Evolutionary conservation across 148 eudicot species (phyloP), one percentile per base, ranked within the genome.

Genomic region (Nyssa sinensis): DNA sequence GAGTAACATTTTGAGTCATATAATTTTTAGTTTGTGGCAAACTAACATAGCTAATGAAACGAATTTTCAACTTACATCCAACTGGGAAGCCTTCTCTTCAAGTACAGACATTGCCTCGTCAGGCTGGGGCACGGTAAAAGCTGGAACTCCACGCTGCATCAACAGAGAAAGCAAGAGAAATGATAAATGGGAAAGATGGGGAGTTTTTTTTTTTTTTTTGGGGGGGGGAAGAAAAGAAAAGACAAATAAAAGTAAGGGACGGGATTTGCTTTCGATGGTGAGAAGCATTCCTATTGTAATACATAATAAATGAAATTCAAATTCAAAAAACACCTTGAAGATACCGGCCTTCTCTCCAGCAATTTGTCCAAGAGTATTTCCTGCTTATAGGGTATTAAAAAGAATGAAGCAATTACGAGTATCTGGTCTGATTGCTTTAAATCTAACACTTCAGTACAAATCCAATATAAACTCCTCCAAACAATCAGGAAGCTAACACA

Each of bases 261-360:
- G 2, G 8, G 58, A 37, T 13, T 17, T 7, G 21, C 25, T 30
- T 33, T 25, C 23, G 60, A 62, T 17, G n/a, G n/a, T 30, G n/a
- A 31, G 55, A 32, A 32, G 58, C 53, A 67, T 33, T 47, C 28
- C 29, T 44, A 28, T 28, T 62, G 39, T 21, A 72, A 28, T 17
- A 41, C 17, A 72, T 29, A 8, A 21, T 6, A 14, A 59, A 57
- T 41, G 8, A 33, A 60, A 49, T 55, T 2, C 33, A 13, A 5
- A 21, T 60, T 29, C 0, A 23, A 34, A 3, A 58, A 66, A 53
- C 70, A 96, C 99, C 98, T 96, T 96, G 31, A 93, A 83, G 70
- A 96, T 96, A 67, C 99, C 99, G 72, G 99, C 93, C 79, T 96
- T 96, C 79, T 93, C 97, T 59, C 89, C 97, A 72, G 99, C 98